These are phyloP conservation scores for Plasmodium cynomolgi DNA, from an alignment of 169 alveolate species.

Conservation along the genomic window DNA sequence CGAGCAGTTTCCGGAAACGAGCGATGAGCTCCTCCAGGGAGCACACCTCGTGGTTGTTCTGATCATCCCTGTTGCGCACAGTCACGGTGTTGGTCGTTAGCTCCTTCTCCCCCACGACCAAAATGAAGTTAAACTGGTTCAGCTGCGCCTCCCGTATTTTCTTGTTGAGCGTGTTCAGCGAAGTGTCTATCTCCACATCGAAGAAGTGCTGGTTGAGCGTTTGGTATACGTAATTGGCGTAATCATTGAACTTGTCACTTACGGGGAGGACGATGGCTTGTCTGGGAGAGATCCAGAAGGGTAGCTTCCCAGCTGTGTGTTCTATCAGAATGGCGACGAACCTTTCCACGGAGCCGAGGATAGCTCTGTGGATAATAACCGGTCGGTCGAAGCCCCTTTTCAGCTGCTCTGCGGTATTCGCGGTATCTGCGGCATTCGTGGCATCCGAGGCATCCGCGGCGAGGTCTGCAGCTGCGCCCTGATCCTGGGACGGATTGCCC, in stretches of 20 bases:
- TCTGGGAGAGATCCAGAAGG: constrained; percentile 99
- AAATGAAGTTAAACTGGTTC: constrained; percentile 94
- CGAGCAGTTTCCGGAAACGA: constrained; percentile 68
- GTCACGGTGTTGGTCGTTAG: constrained; percentile 87
- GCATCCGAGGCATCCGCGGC: no score
- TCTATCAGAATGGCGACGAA: constrained; percentile 96
- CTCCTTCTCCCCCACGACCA: constrained; percentile 98
- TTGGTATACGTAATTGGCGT: constrained; percentile 89
- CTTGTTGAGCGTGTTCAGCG: constrained; percentile 94
- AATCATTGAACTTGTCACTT: constrained; percentile 91
- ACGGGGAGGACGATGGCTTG: constrained; percentile 96
- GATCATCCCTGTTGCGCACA: constrained; percentile 89
- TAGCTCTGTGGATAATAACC: constrained; percentile 99
- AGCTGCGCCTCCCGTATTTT: constrained; percentile 97
- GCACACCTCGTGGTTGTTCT: constrained; percentile 79
- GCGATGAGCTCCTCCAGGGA: constrained; percentile 80
- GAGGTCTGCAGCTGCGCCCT: background rate
- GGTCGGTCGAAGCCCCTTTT: constrained; percentile 96
- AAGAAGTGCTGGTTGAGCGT: constrained; percentile 80
- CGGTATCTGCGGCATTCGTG: no score
- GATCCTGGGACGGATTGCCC: background rate
- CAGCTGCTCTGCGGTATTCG: constrained; percentile 8
- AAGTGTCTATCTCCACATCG: constrained; percentile 92
- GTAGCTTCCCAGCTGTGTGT: constrained; percentile 98
- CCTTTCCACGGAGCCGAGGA: constrained; percentile 97